These are phyloP conservation scores for Baorangia bicolor DNA, from an alignment of 768 basidiomycete species.

Conservation along the genomic window DNA sequence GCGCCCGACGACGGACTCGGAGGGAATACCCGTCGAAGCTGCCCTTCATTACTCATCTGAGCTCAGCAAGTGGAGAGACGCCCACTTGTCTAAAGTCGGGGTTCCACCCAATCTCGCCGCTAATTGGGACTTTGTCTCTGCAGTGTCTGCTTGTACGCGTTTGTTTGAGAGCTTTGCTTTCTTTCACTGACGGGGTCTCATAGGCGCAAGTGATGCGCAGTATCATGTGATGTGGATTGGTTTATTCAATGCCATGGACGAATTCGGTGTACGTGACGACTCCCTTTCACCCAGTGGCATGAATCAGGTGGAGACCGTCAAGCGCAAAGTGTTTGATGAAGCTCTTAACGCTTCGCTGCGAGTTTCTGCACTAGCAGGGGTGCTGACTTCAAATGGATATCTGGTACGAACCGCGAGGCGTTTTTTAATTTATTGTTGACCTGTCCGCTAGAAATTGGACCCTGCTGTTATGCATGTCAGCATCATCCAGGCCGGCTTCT, in stretches of 20 bases:
- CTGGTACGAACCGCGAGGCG: conserved; percentile 48
- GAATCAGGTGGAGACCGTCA: conserved; percentile 64
- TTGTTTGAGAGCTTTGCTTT: background rate
- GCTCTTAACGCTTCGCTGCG: conserved; percentile 82
- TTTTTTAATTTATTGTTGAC: conserved; percentile 11
- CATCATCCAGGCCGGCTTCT: conserved; percentile 78
- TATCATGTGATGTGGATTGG: conserved; percentile 93
- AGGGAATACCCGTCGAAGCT: conserved; percentile 74
- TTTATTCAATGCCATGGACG: conserved; percentile 77
- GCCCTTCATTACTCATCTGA: conserved; percentile 54
- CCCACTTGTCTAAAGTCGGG: conserved; percentile 75
- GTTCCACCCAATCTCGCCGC: conserved; percentile 83
- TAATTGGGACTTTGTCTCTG: conserved; percentile 87
- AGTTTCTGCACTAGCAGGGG: conserved; percentile 84
- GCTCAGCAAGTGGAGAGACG: conserved; percentile 71
- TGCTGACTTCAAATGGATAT: conserved; percentile 86
- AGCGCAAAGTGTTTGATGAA: conserved; percentile 74
- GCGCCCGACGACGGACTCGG: conserved; percentile 71
- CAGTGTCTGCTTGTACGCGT: conserved; percentile 59
- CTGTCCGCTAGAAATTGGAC: conserved; percentile 57
- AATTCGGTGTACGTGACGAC: conserved; percentile 76
- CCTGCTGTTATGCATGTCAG: conserved; percentile 89
- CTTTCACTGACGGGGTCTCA: background rate
- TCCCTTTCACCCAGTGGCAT: conserved; percentile 34
- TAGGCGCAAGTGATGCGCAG: conserved; percentile 82